Evolutionary conservation across 805 yeast genomes (phyloP).

Genomic region (Hanseniaspora thailandica): DNA sequence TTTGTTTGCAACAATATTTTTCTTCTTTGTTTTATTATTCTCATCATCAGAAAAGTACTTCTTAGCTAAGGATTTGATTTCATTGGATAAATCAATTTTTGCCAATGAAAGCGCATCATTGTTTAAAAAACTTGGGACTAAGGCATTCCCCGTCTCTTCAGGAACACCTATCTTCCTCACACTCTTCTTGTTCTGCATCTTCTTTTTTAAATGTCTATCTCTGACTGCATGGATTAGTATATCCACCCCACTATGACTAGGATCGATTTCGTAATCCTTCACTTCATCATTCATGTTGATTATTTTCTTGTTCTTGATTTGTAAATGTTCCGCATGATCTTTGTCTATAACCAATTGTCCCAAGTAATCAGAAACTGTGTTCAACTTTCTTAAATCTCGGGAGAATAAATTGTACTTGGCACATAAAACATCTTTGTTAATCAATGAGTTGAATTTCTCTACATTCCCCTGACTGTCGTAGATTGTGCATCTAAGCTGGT

Average conservation of each 20-base stretch:
- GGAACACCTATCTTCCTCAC: constrained; percentile 18
- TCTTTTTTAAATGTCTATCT: neutral
- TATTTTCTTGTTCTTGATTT: neutral
- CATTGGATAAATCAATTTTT: neutral
- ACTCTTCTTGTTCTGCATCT: constrained; percentile 17
- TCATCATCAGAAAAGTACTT: neutral
- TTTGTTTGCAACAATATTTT: constrained; percentile 20
- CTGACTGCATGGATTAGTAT: neutral
- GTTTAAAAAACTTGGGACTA: constrained; percentile 53
- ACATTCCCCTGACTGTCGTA: constrained; percentile 13
- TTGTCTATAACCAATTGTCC: constrained; percentile 8
- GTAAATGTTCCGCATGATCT: neutral
- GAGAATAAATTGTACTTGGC: constrained; percentile 9
- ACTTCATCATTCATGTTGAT: neutral
- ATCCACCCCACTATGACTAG: constrained; percentile 12
- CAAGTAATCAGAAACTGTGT: constrained; percentile 10
- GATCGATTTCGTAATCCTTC: neutral
- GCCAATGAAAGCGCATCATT: neutral
- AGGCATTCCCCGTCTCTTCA: constrained; percentile 19
- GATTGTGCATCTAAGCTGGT: constrained; percentile 14
- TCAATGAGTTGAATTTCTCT: constrained; percentile 9
- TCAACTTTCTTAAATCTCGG: constrained; percentile 15
- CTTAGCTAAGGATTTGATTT: neutral
- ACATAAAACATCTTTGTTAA: constrained; percentile 13
- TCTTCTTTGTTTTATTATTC: constrained; percentile 19